phyloP scores from a whole-genome alignment of 129 eudicot genomes.

The Glebionis coronaria region DNA sequence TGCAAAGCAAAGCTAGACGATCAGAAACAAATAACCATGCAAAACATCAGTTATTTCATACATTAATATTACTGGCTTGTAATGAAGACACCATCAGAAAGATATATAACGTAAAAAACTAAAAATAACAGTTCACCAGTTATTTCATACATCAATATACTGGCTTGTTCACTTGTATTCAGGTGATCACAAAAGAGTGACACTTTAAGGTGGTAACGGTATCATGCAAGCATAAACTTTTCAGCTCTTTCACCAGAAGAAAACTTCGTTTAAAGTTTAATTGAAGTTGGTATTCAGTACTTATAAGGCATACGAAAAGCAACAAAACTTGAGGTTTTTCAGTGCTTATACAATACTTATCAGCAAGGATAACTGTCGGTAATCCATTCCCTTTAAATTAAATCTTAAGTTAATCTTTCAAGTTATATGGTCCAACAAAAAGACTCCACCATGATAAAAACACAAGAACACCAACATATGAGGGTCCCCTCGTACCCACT shows the following conservation, averaged over 20 bases:
- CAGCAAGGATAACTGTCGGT: no score
- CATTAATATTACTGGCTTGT: not conserved
- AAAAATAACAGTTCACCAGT: not conserved
- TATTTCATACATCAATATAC: not conserved
- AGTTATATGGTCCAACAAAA: not conserved
- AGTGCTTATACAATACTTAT: no score
- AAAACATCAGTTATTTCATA: not conserved
- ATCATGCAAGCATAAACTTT: not conserved
- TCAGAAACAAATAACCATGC: constrained; percentile 3
- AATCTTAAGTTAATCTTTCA: no score
- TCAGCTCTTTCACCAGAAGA: not conserved
- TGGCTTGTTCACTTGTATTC: not conserved
- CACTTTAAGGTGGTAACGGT: not conserved
- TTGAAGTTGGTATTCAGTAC: no score
- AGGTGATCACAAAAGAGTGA: not conserved
- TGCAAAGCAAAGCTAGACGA: constrained; percentile 33
- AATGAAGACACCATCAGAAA: not conserved
- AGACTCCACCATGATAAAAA: no score
- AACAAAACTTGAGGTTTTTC: no score
- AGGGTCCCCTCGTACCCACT: no score
- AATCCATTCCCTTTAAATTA: no score
- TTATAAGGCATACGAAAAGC: no score
- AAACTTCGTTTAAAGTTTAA: no score
- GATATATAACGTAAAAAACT: not conserved
- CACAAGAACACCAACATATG: no score